Conservation (phyloP, 768 basidiomycete genomes). For the Auricularia heimuer region DNA sequence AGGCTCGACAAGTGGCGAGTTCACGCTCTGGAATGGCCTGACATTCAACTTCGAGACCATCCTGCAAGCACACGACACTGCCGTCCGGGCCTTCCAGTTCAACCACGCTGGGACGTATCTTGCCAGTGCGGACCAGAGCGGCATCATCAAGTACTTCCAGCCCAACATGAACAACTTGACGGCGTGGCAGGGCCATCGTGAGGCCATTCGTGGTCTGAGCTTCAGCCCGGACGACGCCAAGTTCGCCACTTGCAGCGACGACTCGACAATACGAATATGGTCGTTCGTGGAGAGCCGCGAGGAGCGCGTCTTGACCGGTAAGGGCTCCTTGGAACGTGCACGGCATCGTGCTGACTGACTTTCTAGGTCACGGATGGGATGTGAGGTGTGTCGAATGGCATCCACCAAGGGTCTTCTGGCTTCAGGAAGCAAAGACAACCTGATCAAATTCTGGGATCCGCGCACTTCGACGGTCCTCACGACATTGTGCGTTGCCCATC, state of each 20-base stretch:
- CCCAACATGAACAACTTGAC: slow-evolving; percentile 98
- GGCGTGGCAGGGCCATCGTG: slow-evolving; percentile 88
- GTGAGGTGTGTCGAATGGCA: slow-evolving; percentile 99
- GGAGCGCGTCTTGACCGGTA: slow-evolving; percentile 80
- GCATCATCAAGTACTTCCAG: slow-evolving; percentile 97
- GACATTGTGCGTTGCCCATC: slow-evolving; percentile 54
- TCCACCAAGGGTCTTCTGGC: slow-evolving; percentile 88
- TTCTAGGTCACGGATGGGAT: slow-evolving; percentile 93
- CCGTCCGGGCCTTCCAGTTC: slow-evolving; percentile 82
- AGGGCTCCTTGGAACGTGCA: slow-evolving; percentile 5
- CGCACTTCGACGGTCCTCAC: slow-evolving; percentile 83
- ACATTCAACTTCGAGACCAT: slow-evolving; percentile 99
- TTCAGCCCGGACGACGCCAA: slow-evolving; percentile 88
- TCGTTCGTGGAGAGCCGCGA: slow-evolving; percentile 84
- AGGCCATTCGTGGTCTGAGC: slow-evolving; percentile 83
- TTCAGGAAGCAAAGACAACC: slow-evolving; percentile 94
- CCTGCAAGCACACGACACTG: slow-evolving; percentile 94
- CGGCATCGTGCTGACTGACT: background rate
- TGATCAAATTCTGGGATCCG: slow-evolving; percentile 99
- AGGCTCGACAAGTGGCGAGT: slow-evolving; percentile 93
- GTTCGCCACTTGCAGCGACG: slow-evolving; percentile 94
- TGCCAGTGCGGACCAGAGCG: slow-evolving; percentile 84
- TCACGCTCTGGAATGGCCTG: slow-evolving; percentile 97
- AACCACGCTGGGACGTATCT: slow-evolving; percentile 91
- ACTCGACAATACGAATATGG: slow-evolving; percentile 92